Evolutionary conservation across 805 yeast species (phyloP).

Genomic region (Lachancea dasiensis): DNA sequence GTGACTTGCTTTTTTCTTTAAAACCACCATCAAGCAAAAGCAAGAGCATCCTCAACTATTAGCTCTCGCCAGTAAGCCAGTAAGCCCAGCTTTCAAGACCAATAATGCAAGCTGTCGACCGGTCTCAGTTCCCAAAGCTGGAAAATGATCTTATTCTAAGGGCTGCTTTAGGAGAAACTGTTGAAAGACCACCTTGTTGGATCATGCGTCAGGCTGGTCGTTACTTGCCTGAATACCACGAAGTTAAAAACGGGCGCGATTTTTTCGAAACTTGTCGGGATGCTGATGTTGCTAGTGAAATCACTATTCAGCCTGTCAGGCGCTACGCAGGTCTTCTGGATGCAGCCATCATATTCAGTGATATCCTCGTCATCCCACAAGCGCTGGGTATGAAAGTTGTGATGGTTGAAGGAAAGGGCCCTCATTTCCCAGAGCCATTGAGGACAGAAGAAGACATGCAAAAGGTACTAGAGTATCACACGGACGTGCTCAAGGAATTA

Average conservation of each 20-base stretch:
- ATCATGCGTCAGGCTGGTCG: slow-evolving; percentile 98
- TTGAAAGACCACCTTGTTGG: slow-evolving; percentile 98
- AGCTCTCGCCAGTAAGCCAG: too few species aligned
- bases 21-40: too few species aligned
- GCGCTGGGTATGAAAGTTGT: slow-evolving; percentile 95
- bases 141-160: slow-evolving; percentile 87
- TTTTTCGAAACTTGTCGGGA: slow-evolving; percentile 94
- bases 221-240: slow-evolving; percentile 83
- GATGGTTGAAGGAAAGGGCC: slow-evolving; percentile 93
- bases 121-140: slow-evolving; percentile 56
- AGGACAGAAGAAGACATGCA: slow-evolving; percentile 64
- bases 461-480: slow-evolving; percentile 48
- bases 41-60: too few species aligned
- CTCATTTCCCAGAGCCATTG: slow-evolving; percentile 84
- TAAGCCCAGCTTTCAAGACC: too few species aligned
- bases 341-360: slow-evolving; percentile 95
- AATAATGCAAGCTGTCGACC: slow-evolving; percentile 12
- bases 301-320: slow-evolving; percentile 92
- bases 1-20: too few species aligned
- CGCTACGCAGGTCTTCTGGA: slow-evolving; percentile 86
- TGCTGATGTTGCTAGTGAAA: slow-evolving; percentile 87
- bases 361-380: slow-evolving; percentile 93
- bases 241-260: slow-evolving; percentile 77
- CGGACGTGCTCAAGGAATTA: slow-evolving; percentile 68
- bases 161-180: slow-evolving; percentile 84